Base-by-base conservation (phyloP, 169 alveolate genomes). In the Babesia sp. region DNA sequence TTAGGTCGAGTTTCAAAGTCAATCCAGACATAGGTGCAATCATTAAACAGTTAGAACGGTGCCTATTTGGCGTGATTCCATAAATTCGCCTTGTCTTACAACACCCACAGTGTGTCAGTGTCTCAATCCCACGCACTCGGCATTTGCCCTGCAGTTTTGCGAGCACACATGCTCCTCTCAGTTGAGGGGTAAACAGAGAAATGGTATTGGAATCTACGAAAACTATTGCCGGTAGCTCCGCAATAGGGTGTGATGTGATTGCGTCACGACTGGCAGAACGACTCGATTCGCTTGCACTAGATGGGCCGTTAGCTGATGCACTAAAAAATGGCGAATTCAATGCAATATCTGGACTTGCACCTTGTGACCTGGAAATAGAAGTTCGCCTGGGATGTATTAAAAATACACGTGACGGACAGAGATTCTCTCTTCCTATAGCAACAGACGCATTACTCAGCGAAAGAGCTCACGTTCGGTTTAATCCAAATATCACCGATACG, bases 321-420 rank as follows among this genome's bases (percentile, higher is more conserved):
- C 55, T 81, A 36, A 45, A 51, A 29, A 79, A 70, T 12, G 73
- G 64, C 28, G 78, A 76, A 37, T 76, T 76, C 55, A 26, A 11
- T 18, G 24, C 37, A 12, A 39, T 36, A 2, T 36, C 67, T 39
- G 82, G 77, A 16, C 28, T 34, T 16, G 45, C 76, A 4, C 71
- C 57, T 9, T 71, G 89, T 34, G 72, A 72, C 41, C 83, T 81
- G 24, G 89, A 81, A 39, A 56, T 81, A 37, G 89, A 81, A 39
- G 89, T 72, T 63, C 79, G 89, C 24, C 59, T 81, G 6, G 89
- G 89, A 24, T 36, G 33, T 26, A 51, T 81, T 11, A 63, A 64
- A 64, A 51, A 73, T 24, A 14, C 37, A 4, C 24, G 79, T 9
- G 70, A 66, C 20, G 89, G 71, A n/a, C 83, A 71, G 29, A 66